Conservation (phyloP, 2,329 filamentous ascomycete species). For the Ophiostoma populinum region DNA sequence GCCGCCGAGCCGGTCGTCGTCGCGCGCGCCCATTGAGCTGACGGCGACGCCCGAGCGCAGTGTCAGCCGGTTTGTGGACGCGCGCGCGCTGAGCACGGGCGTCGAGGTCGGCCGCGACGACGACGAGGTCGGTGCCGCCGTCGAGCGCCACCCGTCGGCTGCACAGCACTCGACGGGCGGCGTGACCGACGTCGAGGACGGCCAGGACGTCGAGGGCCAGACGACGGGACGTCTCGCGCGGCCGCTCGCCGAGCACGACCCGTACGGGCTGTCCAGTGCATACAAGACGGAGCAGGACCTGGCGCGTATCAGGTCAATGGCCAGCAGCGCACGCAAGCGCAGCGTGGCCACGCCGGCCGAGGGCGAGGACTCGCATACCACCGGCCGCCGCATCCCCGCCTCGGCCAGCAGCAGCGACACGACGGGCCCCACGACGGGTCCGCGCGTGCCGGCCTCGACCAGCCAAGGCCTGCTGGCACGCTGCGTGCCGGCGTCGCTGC, state of each 20-base stretch:
- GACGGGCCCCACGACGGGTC: not conserved
- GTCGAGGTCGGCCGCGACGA: conserved; percentile 23
- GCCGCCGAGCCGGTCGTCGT: conserved; percentile 14
- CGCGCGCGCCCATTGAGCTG: conserved; percentile 12
- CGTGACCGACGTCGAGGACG: conserved; percentile 19
- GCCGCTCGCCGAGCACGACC: conserved; percentile 52
- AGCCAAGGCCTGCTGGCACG: conserved; percentile 9
- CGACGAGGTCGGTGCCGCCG: conserved; percentile 21
- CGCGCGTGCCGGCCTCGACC: not conserved
- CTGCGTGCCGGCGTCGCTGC: conserved; percentile 17
- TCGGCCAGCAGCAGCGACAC: not conserved
- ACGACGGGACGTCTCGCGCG: conserved; percentile 30
- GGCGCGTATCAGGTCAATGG: conserved; percentile 62
- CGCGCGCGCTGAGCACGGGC: conserved; percentile 27
- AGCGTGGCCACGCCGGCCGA: too few relatives aligned
- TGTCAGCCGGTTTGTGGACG: conserved; percentile 13
- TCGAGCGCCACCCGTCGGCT: conserved; percentile 24
- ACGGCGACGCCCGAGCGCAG: conserved; percentile 4
- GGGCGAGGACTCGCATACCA: too few relatives aligned
- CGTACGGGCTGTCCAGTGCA: conserved; percentile 58
- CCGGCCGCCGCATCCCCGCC: not conserved
- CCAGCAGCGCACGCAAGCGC: conserved; percentile 32
- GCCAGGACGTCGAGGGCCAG: conserved; percentile 33
- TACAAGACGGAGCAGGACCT: conserved; percentile 69
- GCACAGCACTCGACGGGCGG: not conserved